Conservation (phyloP, 106 monocot genomes). For the Posidonia australis region DNA sequence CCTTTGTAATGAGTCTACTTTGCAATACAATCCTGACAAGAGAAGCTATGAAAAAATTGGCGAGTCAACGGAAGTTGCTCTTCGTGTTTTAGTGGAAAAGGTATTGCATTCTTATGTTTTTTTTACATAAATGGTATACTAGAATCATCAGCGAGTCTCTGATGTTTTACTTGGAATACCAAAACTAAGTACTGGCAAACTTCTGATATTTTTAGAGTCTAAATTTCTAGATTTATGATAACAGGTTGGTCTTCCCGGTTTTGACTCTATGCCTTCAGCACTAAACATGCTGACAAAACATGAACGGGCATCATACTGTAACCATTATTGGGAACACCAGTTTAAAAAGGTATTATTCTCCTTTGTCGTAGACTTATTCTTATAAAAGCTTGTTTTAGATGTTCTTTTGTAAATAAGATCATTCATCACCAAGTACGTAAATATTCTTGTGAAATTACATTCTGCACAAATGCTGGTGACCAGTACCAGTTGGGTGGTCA, state of each 20-base stretch:
- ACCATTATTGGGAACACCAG: slow-evolving; percentile 95
- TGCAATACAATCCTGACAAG: slow-evolving; percentile 99
- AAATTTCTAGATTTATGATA: slow-evolving; percentile 3
- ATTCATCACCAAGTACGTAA: neutral
- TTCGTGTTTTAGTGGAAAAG: slow-evolving; percentile 96
- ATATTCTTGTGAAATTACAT: neutral
- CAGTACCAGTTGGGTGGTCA: too few relatives aligned
- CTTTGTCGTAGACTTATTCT: neutral
- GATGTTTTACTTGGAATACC: neutral
- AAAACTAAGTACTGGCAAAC: neutral
- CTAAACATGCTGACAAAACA: slow-evolving; percentile 82
- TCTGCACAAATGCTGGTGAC: neutral
- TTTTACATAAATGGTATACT: too few relatives aligned
- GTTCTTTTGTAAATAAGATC: neutral
- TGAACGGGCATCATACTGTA: slow-evolving; percentile 96
- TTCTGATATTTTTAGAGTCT: neutral
- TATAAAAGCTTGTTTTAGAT: neutral
- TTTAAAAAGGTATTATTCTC: slow-evolving; percentile 75
- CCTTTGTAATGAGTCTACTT: slow-evolving; percentile 92
- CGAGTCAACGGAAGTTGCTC: slow-evolving; percentile 98
- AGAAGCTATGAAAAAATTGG: slow-evolving; percentile 95
- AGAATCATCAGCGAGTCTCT: neutral
- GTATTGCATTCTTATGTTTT: slow-evolving; percentile 13
- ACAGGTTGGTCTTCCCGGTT: slow-evolving; percentile 99
- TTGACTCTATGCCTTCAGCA: slow-evolving; percentile 99